Base-by-base conservation (phyloP, 768 basidiomycete species). In the Tylopilus intermedius region DNA sequence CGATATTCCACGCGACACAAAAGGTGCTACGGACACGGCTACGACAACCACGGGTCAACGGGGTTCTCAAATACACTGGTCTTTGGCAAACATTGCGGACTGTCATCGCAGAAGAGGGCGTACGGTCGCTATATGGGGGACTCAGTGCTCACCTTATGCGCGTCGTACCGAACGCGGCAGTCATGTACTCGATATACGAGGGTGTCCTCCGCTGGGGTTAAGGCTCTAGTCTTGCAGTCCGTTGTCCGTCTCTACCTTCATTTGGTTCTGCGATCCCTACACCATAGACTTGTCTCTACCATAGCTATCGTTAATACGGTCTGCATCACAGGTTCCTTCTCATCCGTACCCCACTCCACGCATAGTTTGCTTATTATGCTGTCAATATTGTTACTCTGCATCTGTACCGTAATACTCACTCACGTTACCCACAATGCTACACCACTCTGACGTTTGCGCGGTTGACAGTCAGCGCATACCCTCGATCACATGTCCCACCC, bases 121-220 rank as follows among this genome's bases (percentile, higher is more conserved):
- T 82, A 2, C 77, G 83, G 39, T 83, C 88, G 4, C 67, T 98
- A 18, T 98, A 99, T 62, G 88, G 91, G 10, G 96, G 96, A 9
- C 79, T 99, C 50, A 88, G 86, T 49, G 94, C 96, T 0, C 96
- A 98, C 67, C 77, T 99, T 52, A 87, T 99, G 81, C 86, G 96
- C 46, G 94, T 97, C 52, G 90, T 99, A 4, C 95, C 95, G 7
- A 99, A 99, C 61, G 95, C 95, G 0, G 89, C 88, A 1, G 90
- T 94, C 58, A 97, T 98, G 95, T 99, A 87, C 72, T 84, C 84
- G 55, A 93, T 96, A 64, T 97, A 97, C 64, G 94, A 98, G 68
- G 83, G 86, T 24, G 75, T 85, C 29, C 73, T 94, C 29, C 76
- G 83, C 38, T 90, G 83, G 83, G 74, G 62, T 21, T 58, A 9